Percentiles rank a stretch among this genome's conserved stretches.
Evolutionary conservation across 2,329 filamentous ascomycete species (phyloP).

Genomic region (Ophiostoma triangulosporum): DNA sequence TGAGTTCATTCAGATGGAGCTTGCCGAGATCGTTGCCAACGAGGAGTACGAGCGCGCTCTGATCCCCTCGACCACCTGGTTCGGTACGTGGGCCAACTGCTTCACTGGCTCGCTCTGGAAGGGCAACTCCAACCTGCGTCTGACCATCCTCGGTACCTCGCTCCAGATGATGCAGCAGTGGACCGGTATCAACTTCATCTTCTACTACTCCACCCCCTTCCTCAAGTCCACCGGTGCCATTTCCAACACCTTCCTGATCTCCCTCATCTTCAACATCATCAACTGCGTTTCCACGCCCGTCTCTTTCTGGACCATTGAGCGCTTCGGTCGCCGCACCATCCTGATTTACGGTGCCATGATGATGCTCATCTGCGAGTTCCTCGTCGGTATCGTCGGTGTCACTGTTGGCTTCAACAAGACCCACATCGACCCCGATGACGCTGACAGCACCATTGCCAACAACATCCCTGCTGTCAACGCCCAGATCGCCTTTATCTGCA

Average conservation of each 20-base stretch:
- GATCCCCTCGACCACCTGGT: slow-evolving; percentile 51
- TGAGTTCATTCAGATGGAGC: slow-evolving; percentile 62
- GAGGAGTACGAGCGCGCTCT: slow-evolving; percentile 67
- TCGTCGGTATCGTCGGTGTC: slow-evolving; percentile 66
- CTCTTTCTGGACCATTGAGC: slow-evolving; percentile 79
- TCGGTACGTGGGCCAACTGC: slow-evolving; percentile 55
- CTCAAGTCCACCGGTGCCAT: slow-evolving; percentile 68
- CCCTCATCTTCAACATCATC: slow-evolving; percentile 74
- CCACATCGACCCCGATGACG: slow-evolving; percentile 30
- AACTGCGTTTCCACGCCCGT: slow-evolving; percentile 77
- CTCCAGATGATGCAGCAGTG: slow-evolving; percentile 72
- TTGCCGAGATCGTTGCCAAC: slow-evolving; percentile 80
- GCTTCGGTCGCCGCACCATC: slow-evolving; percentile 64
- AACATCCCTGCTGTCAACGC: slow-evolving; percentile 47
- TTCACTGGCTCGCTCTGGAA: slow-evolving; percentile 50
- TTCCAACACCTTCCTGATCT: slow-evolving; percentile 66
- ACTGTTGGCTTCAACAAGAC: slow-evolving; percentile 41
- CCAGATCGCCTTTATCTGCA: slow-evolving; percentile 77
- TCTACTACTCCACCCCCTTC: slow-evolving; percentile 77
- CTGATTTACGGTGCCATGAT: slow-evolving; percentile 66
- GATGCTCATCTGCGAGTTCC: slow-evolving; percentile 79
- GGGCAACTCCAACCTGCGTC: slow-evolving; percentile 54
- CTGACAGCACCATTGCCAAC: slow-evolving; percentile 28
- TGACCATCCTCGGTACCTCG: slow-evolving; percentile 57
- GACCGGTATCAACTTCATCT: slow-evolving; percentile 84